These are phyloP conservation scores for Adansonia digitata DNA, from an alignment of 345 rosid species.

Conservation along the genomic window DNA sequence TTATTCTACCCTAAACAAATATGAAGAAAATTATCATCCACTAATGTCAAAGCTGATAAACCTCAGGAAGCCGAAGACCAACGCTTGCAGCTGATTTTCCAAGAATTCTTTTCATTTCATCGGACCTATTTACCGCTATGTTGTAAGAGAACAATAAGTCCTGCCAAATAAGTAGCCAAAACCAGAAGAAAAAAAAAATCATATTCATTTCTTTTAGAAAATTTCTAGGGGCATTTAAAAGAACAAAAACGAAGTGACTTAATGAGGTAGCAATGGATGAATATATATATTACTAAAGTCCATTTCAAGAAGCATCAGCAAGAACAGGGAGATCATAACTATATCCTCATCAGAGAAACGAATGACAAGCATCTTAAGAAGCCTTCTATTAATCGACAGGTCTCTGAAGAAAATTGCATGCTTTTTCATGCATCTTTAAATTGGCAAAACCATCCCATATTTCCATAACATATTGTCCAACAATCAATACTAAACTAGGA, in stretches of 20 bases:
- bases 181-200: constrained; percentile 1
- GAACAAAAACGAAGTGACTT: neutral
- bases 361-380: neutral
- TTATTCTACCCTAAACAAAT: neutral
- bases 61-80: constrained; percentile 85
- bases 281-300: neutral
- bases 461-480: neutral
- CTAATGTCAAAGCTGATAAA: constrained; percentile 51
- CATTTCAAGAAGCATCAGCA: neutral
- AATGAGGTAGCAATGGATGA: no score
- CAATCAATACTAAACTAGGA: neutral
- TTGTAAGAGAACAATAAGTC: constrained; percentile 83
- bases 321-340: neutral
- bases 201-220: neutral
- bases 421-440: no score
- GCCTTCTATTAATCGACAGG: neutral
- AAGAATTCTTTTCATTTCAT: constrained; percentile 65
- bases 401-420: no score
- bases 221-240: neutral
- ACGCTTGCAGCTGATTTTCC: constrained; percentile 92
- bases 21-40: neutral
- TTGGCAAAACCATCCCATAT: neutral
- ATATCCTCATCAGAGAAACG: neutral
- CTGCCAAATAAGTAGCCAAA: constrained; percentile 38
- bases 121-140: constrained; percentile 78